These are phyloP conservation scores for Colletotrichum theobromicola DNA, from an alignment of 2,329 filamentous ascomycete species.

Conservation along the genomic window DNA sequence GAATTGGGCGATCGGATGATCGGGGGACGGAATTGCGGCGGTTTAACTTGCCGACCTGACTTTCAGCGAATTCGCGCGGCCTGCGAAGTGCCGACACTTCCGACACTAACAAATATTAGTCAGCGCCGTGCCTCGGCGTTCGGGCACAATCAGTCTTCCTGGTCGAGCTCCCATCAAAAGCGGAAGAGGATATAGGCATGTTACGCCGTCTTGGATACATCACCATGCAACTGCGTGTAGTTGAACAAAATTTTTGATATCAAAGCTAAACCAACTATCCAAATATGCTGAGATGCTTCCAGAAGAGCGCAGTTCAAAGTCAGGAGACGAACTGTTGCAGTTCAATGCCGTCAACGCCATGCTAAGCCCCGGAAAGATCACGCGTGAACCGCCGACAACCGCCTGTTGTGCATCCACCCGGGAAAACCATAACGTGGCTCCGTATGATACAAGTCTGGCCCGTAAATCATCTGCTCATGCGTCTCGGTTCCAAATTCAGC, in stretches of 20 bases:
- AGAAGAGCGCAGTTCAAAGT: neutral
- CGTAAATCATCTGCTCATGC: neutral
- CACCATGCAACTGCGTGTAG: neutral
- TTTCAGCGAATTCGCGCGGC: neutral
- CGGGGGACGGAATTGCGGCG: constrained; percentile 17
- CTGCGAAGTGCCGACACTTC: constrained; percentile 8
- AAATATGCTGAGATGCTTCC: neutral
- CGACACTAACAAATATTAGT: constrained; percentile 16
- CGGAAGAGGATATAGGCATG: neutral
- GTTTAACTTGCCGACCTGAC: constrained; percentile 16
- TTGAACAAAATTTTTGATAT: neutral
- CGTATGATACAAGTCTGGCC: neutral
- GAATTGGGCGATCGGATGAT: constrained; percentile 11
- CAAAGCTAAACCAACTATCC: neutral
- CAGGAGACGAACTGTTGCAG: neutral
- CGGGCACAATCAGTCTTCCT: neutral
- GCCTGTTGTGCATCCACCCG: neutral
- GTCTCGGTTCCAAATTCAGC: neutral
- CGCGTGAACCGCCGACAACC: neutral
- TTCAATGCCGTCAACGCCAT: constrained; percentile 16
- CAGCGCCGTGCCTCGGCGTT: neutral
- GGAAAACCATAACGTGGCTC: neutral
- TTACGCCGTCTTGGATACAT: neutral
- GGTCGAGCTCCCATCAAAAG: neutral
- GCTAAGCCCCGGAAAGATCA: neutral